Conservation (phyloP, 257 asterid genomes). For the Jasminum sambac region DNA sequence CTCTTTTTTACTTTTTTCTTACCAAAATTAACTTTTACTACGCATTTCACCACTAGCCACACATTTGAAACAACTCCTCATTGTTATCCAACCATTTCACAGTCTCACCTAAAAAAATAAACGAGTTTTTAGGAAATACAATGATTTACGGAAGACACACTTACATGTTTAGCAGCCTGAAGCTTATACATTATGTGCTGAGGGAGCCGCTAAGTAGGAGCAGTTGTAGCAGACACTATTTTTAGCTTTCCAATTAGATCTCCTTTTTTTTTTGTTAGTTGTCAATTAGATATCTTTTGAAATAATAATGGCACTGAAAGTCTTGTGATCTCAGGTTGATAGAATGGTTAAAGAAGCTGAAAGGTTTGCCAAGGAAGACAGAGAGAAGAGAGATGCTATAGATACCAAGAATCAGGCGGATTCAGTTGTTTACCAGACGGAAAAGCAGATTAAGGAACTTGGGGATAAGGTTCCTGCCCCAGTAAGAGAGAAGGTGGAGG, state of each 20-base stretch:
- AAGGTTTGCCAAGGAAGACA: slow-evolving; percentile 52
- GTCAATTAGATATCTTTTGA: too few species aligned
- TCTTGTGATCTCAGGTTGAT: slow-evolving; percentile 34
- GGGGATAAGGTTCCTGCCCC: slow-evolving; percentile 36
- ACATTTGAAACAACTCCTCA: too few species aligned
- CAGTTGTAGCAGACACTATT: neutral
- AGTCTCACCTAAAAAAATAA: too few species aligned
- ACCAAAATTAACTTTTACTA: too few species aligned
- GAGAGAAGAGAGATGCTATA: slow-evolving; percentile 57
- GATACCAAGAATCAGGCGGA: slow-evolving; percentile 60
- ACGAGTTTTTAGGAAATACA: neutral
- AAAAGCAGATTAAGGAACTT: slow-evolving; percentile 52
- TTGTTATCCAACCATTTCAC: too few species aligned
- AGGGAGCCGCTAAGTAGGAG: neutral
- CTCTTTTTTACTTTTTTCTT: too few species aligned
- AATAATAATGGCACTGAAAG: neutral
- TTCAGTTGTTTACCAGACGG: slow-evolving; percentile 53
- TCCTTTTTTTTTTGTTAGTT: too few species aligned
- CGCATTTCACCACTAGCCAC: too few species aligned
- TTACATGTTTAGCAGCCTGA: neutral
- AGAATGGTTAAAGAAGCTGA: slow-evolving; percentile 59
- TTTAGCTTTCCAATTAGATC: neutral
- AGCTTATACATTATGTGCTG: neutral
- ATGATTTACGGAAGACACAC: too few species aligned
- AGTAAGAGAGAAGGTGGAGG: slow-evolving; percentile 22